phyloP scores from a whole-genome alignment of 495 filamentous ascomycete genomes.

The Pseudomonodictys pantanalensis region DNA sequence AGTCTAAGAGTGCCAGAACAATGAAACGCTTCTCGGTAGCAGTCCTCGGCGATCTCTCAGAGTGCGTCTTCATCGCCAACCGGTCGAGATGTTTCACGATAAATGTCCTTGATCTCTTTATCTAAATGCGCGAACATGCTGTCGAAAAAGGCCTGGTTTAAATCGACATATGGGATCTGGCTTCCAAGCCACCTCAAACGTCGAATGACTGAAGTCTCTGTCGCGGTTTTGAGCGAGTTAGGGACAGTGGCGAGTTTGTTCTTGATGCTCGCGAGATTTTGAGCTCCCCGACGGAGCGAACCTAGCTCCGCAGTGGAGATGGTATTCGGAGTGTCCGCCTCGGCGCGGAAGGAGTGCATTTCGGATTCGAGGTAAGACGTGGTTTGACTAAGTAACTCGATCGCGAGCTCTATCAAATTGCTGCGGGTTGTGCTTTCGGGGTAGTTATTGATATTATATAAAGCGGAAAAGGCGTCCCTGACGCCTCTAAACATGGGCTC shows the following conservation, averaged over 20 bases:
- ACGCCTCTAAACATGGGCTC: too few relatives aligned
- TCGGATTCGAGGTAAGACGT: background rate
- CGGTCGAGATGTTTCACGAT: background rate
- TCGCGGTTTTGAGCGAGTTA: conserved; percentile 1
- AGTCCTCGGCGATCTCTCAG: conserved; percentile 5
- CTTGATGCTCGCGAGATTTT: background rate
- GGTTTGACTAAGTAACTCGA: background rate
- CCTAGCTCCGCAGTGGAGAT: background rate
- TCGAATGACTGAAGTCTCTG: conserved; percentile 1
- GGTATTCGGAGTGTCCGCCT: background rate
- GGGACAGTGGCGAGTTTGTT: background rate
- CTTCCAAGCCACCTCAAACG: conserved; percentile 3
- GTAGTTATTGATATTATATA: too few relatives aligned
- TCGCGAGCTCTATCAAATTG: too few relatives aligned
- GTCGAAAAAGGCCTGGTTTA: background rate
- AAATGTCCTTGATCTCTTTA: background rate
- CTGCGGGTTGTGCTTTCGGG: background rate
- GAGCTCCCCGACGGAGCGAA: background rate
- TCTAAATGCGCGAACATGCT: conserved; percentile 12
- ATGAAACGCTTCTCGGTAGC: conserved; percentile 1
- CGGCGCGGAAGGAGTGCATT: background rate
- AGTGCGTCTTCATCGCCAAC: background rate
- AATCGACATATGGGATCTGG: background rate
- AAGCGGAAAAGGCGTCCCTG: too few relatives aligned
- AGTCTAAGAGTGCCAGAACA: background rate